Conservation (phyloP, 208 protist species). For the Histomonas meleagridis region DNA sequence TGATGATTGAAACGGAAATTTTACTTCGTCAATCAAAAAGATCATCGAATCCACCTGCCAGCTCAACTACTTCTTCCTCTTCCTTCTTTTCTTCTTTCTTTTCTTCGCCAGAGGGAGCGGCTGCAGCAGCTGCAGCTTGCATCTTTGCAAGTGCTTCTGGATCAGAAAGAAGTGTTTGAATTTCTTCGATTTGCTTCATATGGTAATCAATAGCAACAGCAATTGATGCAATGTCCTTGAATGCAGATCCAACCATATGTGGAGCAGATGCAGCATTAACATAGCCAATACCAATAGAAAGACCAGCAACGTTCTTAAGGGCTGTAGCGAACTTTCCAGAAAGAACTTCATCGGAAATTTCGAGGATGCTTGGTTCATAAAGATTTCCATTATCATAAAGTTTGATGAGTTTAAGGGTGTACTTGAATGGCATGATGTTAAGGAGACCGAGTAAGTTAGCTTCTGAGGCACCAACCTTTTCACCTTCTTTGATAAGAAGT, state of each 20-base stretch:
- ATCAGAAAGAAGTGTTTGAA: slow-evolving; percentile 54
- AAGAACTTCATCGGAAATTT: slow-evolving; percentile 76
- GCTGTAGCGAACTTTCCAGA: slow-evolving; percentile 66
- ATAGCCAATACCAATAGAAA: slow-evolving; percentile 81
- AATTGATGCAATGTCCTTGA: slow-evolving; percentile 86
- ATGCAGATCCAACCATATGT: slow-evolving; percentile 78
- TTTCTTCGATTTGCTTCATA: slow-evolving; percentile 66
- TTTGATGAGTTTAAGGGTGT: slow-evolving; percentile 71
- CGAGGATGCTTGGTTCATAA: slow-evolving; percentile 76
- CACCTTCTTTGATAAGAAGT: slow-evolving; percentile 73
- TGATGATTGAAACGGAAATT: too few species aligned
- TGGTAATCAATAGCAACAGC: slow-evolving; percentile 72
- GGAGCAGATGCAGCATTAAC: slow-evolving; percentile 77
- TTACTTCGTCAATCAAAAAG: background rate
- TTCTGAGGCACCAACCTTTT: slow-evolving; percentile 82
- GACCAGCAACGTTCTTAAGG: slow-evolving; percentile 71
- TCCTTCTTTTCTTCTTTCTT: background rate
- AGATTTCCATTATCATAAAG: slow-evolving; percentile 85
- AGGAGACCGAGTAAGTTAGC: slow-evolving; percentile 88
- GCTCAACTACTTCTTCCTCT: background rate
- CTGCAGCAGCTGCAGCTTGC: background rate
- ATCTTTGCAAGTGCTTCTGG: slow-evolving; percentile 38
- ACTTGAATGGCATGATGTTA: slow-evolving; percentile 94
- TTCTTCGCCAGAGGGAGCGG: background rate
- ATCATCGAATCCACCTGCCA: background rate